phyloP scores from a whole-genome alignment of 23 red algal species.

The Gracilariopsis chorda region DNA sequence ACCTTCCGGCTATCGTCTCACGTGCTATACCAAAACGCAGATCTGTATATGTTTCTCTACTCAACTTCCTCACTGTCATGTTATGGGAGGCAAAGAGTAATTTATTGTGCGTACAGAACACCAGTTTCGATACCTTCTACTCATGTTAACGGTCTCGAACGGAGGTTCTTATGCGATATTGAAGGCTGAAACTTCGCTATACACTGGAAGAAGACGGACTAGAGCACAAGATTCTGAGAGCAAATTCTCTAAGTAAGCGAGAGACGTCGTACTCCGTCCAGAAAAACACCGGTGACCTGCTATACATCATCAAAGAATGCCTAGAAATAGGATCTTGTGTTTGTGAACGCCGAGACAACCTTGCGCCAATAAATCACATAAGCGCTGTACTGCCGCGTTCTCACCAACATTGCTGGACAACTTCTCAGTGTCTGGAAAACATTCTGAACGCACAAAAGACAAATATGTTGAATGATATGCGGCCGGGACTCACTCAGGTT shows the following conservation, averaged over 20 bases:
- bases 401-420: not conserved
- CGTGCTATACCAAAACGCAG: no score
- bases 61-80: not conserved
- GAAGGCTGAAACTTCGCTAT: not conserved
- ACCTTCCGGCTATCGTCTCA: not conserved
- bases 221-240: not conserved
- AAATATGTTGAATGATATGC: not conserved
- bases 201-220: not conserved
- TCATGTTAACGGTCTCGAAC: not conserved
- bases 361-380: not conserved
- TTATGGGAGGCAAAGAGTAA: not conserved
- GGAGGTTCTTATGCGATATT: not conserved
- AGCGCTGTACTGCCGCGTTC: not conserved
- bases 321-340: not conserved
- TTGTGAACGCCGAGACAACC: not conserved
- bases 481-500: not conserved
- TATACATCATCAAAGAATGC: not conserved
- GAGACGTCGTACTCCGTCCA: not conserved
- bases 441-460: not conserved
- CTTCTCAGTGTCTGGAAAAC: not conserved
- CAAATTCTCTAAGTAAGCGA: not conserved
- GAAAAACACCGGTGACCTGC: not conserved
- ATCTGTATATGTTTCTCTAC: no score
- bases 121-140: not conserved
- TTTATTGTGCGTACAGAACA: not conserved